A percentile compares a stretch with the other conserved stretches of the same genome.
Evolutionary conservation across 441 rosid genomes (phyloP).

Genomic region (Francoa sonchifolia): DNA sequence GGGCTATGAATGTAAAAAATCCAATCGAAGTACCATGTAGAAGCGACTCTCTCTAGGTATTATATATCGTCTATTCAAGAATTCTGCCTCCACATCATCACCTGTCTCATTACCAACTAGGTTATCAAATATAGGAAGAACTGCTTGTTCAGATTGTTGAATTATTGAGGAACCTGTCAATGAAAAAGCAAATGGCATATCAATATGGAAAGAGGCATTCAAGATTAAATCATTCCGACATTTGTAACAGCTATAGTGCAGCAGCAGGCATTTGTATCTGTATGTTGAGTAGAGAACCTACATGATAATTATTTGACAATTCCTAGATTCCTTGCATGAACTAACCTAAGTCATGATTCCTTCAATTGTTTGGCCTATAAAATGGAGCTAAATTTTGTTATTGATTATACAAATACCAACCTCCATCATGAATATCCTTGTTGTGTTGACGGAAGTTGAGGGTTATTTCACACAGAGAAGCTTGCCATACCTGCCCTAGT

Average conservation of each 20-base stretch:
- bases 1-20: neutral
- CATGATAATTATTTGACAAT: too few species aligned
- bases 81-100: slow-evolving; percentile 57
- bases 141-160: slow-evolving; percentile 22
- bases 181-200: neutral
- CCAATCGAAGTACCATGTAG: slow-evolving; percentile 50
- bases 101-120: slow-evolving; percentile 35
- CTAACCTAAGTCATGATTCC: neutral
- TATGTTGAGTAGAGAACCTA: too few species aligned
- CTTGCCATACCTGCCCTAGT: slow-evolving; percentile 74
- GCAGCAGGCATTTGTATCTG: neutral
- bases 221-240: neutral
- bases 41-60: slow-evolving; percentile 53
- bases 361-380: neutral
- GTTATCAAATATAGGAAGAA: slow-evolving; percentile 42
- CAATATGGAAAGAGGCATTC: neutral
- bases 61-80: slow-evolving; percentile 35
- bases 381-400: neutral
- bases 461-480: slow-evolving; percentile 62
- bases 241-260: neutral
- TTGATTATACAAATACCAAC: slow-evolving; percentile 6
- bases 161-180: slow-evolving; percentile 19
- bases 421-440: slow-evolving; percentile 12
- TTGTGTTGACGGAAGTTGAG: slow-evolving; percentile 24
- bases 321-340: too few species aligned